These are phyloP conservation scores for Xylaria sp. DNA, from an alignment of 2,329 filamentous ascomycete genomes.

Conservation along the genomic window DNA sequence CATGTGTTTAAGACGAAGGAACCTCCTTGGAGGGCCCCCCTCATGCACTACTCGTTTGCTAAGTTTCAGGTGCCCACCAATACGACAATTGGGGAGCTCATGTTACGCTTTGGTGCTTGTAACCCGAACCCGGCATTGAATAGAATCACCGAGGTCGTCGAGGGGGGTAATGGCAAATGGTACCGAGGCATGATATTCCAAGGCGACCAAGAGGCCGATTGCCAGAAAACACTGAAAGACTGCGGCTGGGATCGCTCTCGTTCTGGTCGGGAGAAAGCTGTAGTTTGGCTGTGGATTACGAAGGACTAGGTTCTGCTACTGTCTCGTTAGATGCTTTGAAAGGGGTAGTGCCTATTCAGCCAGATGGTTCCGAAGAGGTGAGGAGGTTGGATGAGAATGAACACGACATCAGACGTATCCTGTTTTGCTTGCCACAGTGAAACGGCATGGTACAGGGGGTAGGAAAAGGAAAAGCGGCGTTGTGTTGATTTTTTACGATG, in stretches of 20 bases:
- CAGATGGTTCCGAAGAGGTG: not conserved
- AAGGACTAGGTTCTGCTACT: slow-evolving; percentile 55
- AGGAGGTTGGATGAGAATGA: not conserved
- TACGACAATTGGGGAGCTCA: slow-evolving; percentile 65
- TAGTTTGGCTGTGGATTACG: slow-evolving; percentile 70
- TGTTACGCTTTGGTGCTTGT: slow-evolving; percentile 67
- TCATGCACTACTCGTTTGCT: slow-evolving; percentile 58
- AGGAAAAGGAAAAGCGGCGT: not conserved
- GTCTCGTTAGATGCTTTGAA: not conserved
- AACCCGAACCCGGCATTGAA: slow-evolving; percentile 65
- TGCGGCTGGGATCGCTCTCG: slow-evolving; percentile 68
- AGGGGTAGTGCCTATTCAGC: not conserved
- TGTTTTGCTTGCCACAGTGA: not conserved
- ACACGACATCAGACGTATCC: not conserved
- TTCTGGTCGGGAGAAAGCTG: slow-evolving; percentile 62
- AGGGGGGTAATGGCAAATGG: slow-evolving; percentile 68
- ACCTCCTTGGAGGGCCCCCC: slow-evolving; percentile 65
- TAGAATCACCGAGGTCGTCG: slow-evolving; percentile 65
- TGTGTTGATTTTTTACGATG: not conserved
- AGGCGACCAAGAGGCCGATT: slow-evolving; percentile 61
- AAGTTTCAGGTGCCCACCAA: slow-evolving; percentile 64
- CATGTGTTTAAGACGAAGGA: slow-evolving; percentile 65
- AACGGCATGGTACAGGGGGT: not conserved
- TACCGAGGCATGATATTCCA: slow-evolving; percentile 64
- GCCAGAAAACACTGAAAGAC: slow-evolving; percentile 63